These are phyloP conservation scores for Coprinopsis cinerea DNA, from an alignment of 768 basidiomycete species.

Conservation along the genomic window DNA sequence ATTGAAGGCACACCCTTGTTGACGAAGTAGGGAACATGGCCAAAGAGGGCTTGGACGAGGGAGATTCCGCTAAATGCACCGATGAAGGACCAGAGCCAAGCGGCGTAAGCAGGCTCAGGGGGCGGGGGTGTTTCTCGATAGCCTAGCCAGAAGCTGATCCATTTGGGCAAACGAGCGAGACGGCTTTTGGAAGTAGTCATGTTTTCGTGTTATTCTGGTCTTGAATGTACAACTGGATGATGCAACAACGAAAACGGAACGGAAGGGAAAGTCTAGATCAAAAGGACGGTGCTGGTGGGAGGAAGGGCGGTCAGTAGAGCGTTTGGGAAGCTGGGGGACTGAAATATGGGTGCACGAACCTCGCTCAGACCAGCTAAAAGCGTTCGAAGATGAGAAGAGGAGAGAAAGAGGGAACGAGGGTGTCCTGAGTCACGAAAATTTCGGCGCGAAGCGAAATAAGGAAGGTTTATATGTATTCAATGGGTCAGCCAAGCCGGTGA, in stretches of 20 bases:
- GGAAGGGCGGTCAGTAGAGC: not conserved
- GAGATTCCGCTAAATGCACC: slow-evolving; percentile 47
- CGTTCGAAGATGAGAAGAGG: not conserved
- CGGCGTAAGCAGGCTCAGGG: slow-evolving; percentile 26
- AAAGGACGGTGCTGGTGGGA: too few species aligned
- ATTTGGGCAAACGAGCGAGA: slow-evolving; percentile 30
- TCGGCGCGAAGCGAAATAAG: not conserved
- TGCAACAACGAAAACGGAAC: not conserved
- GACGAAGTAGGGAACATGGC: slow-evolving; percentile 42
- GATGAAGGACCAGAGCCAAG: slow-evolving; percentile 50
- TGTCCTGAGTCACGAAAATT: not conserved
- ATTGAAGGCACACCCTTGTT: slow-evolving; percentile 39
- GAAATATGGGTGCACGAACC: not conserved
- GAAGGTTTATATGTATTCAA: too few species aligned
- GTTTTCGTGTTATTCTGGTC: not conserved
- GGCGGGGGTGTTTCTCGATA: slow-evolving; percentile 31
- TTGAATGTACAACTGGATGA: not conserved
- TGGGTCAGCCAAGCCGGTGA: too few species aligned
- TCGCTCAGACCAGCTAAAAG: not conserved
- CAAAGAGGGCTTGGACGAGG: slow-evolving; percentile 44
- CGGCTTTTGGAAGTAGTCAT: slow-evolving; percentile 6
- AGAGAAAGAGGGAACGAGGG: not conserved
- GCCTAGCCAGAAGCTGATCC: slow-evolving; percentile 39
- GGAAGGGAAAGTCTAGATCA: not conserved
- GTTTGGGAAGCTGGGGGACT: not conserved